Evolutionary conservation across 371 early-diverging fungal species (phyloP).

Genomic region (Haplosporangium sp.): DNA sequence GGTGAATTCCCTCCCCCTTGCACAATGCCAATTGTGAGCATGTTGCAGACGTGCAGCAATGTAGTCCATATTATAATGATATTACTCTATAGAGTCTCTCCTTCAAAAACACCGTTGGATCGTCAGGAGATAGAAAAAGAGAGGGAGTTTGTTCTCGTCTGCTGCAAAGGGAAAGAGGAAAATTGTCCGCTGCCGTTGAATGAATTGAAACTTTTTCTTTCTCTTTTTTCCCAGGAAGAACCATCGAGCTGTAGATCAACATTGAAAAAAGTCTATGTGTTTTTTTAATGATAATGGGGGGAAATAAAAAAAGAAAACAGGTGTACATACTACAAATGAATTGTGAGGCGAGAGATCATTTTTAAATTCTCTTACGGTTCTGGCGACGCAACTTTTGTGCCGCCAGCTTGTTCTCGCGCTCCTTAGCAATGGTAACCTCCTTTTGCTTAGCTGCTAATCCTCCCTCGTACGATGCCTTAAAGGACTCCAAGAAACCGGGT

Average conservation of each 20-base stretch:
- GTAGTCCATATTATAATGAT: no score
- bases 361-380: constrained; percentile 49
- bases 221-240: not conserved
- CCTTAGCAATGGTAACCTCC: constrained; percentile 29
- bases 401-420: constrained; percentile 41
- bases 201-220: no score
- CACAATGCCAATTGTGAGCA: no score
- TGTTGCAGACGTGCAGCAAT: no score
- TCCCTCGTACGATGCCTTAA: constrained; percentile 50
- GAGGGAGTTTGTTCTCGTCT: no score
- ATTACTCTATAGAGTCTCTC: no score
- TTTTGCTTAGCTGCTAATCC: constrained; percentile 47
- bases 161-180: no score
- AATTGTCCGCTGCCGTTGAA: no score
- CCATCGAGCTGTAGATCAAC: not conserved
- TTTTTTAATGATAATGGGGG: not conserved
- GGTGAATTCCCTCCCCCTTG: no score
- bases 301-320: constrained; percentile 1
- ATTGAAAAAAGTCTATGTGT: no score
- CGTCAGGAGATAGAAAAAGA: no score
- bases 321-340: not conserved
- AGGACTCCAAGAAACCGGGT: constrained; percentile 52
- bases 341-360: not conserved
- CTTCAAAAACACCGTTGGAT: no score
- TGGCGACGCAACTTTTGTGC: constrained; percentile 51